Conservation (phyloP, 768 basidiomycete genomes). For the Collybia nuda region DNA sequence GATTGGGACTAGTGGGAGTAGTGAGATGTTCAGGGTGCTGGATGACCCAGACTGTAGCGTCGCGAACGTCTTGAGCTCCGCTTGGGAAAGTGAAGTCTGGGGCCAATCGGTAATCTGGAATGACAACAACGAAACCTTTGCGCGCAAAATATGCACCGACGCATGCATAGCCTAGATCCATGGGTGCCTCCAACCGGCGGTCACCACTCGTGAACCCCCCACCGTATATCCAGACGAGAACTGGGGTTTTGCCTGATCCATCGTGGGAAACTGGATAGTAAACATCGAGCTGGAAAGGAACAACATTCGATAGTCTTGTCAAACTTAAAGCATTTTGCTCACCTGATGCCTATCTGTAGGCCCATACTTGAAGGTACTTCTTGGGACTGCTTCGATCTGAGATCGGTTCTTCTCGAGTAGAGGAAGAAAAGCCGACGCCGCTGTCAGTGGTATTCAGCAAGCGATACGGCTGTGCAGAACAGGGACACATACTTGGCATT, state of each 20-base stretch:
- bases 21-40: conserved; percentile 30
- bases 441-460: conserved; percentile 23
- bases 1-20: conserved; percentile 24
- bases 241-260: conserved; percentile 33
- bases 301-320: neutral
- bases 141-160: conserved; percentile 63
- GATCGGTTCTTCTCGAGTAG: conserved; percentile 46
- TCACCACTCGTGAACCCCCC: conserved; percentile 59
- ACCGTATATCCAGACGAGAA: conserved; percentile 68
- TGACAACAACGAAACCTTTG: conserved; percentile 58
- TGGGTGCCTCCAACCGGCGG: conserved; percentile 44
- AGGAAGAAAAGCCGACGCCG: conserved; percentile 46
- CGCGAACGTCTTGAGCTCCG: conserved; percentile 55
- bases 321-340: conserved; percentile 7
- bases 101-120: conserved; percentile 68
- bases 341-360: conserved; percentile 50
- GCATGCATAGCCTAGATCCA: conserved; percentile 53
- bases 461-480: neutral
- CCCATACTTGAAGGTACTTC: conserved; percentile 60
- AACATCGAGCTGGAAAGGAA: conserved; percentile 52
- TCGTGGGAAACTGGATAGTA: conserved; percentile 50
- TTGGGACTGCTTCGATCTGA: conserved; percentile 46
- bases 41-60: conserved; percentile 56
- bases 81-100: conserved; percentile 57
- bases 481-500: conserved; percentile 30